phyloP scores from a whole-genome alignment of 1,139 yeast species.

The Magnusiomyces magnusii region DNA sequence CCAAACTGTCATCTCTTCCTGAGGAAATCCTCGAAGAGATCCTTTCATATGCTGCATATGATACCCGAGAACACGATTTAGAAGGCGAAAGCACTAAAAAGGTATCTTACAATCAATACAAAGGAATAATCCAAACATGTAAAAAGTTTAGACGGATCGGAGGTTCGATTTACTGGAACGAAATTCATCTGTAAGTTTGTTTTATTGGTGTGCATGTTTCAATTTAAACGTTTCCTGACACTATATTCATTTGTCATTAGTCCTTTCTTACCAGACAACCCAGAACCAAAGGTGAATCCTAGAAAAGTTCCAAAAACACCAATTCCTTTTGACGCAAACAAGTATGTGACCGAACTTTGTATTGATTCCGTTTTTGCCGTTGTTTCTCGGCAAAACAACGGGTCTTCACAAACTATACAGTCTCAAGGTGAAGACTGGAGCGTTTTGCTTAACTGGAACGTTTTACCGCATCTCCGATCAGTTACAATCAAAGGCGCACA shows the following conservation, averaged over 20 bases:
- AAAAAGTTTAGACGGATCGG: slow-evolving; percentile 1
- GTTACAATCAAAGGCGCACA: slow-evolving; percentile 1
- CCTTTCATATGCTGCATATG: neutral
- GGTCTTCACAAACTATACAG: neutral
- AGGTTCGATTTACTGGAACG: neutral
- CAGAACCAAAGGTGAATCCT: neutral
- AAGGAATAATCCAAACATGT: slow-evolving; percentile 1
- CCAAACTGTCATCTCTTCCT: neutral
- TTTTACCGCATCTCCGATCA: neutral
- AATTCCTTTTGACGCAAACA: neutral
- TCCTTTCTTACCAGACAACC: neutral
- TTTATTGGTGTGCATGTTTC: too few species aligned
- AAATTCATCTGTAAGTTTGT: slow-evolving; percentile 2
- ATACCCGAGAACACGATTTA: neutral
- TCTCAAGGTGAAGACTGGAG: neutral
- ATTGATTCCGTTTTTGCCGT: neutral
- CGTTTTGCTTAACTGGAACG: neutral
- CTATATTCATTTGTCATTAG: neutral
- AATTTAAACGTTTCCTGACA: neutral
- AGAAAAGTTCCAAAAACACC: neutral
- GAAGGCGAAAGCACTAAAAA: neutral
- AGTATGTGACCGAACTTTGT: slow-evolving; percentile 2
- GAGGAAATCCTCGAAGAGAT: slow-evolving; percentile 3
- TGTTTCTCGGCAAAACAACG: neutral
- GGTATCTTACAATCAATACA: neutral